These are phyloP conservation scores for Colletotrichum liriopes DNA, from an alignment of 2,329 filamentous ascomycete genomes.

Conservation along the genomic window DNA sequence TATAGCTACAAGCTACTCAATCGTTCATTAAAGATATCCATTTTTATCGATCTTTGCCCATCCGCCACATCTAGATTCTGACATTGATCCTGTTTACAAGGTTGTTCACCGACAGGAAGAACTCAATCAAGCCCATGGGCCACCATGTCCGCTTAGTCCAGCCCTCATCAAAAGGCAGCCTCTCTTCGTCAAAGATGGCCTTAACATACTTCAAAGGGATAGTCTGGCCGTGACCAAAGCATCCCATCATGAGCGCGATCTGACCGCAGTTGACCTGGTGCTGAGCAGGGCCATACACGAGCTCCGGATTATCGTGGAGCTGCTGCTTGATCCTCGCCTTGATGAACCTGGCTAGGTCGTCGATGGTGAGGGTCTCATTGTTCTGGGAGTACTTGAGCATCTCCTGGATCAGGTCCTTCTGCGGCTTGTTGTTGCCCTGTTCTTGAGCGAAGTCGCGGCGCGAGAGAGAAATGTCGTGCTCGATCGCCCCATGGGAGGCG, in stretches of 20 bases:
- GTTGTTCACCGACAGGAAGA: background rate
- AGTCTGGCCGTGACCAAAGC: background rate
- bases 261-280: constrained; percentile 1
- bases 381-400: background rate
- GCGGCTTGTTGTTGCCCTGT: background rate
- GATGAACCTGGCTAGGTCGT: background rate
- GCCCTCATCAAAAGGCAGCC: background rate
- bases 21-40: background rate
- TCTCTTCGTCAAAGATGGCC: constrained; percentile 1
- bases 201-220: background rate
- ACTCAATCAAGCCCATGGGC: background rate
- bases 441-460: constrained; percentile 44
- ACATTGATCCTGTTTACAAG: background rate
- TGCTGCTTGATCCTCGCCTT: background rate
- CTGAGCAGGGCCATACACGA: background rate
- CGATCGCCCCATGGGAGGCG: constrained; percentile 45
- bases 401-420: background rate
- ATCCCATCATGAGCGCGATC: background rate
- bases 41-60: background rate
- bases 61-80: background rate
- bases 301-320: background rate
- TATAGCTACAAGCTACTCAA: background rate
- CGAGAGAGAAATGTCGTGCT: constrained; percentile 51
- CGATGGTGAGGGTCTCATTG: background rate
- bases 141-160: background rate